phyloP scores from a whole-genome alignment of 2,329 filamentous ascomycete species.

The Pseudogymnoascus sp. region DNA sequence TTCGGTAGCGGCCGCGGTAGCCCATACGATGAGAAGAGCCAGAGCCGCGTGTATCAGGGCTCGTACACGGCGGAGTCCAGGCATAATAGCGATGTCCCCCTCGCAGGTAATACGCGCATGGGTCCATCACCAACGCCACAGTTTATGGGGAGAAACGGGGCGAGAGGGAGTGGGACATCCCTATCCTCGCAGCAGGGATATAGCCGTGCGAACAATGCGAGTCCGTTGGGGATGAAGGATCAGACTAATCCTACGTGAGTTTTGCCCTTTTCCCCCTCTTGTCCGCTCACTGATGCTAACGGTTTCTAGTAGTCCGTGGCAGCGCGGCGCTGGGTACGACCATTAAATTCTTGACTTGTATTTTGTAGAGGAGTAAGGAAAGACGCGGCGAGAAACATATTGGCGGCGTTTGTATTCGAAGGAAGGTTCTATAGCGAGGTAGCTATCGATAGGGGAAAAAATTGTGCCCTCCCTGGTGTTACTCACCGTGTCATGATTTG shows the following conservation, averaged over 20 bases:
- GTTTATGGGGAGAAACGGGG: constrained; percentile 19
- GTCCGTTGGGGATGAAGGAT: neutral
- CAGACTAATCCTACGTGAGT: constrained; percentile 34
- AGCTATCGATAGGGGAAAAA: neutral
- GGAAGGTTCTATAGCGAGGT: neutral
- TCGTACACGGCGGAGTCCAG: constrained; percentile 21
- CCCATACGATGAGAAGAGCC: constrained; percentile 20
- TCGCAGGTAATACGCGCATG: constrained; percentile 18
- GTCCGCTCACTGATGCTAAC: constrained; percentile 20
- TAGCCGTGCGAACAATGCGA: constrained; percentile 34
- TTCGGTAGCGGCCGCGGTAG: constrained; percentile 34
- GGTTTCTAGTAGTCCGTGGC: constrained; percentile 41
- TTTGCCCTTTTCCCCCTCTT: neutral
- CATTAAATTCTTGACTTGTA: constrained; percentile 27
- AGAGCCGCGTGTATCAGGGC: constrained; percentile 19
- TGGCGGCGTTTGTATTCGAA: neutral
- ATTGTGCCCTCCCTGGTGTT: neutral
- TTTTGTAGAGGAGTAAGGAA: neutral
- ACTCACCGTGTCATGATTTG: neutral
- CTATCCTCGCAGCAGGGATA: constrained; percentile 27
- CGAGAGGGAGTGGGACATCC: constrained; percentile 22
- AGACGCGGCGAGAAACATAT: neutral
- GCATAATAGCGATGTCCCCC: constrained; percentile 16
- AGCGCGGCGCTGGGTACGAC: constrained; percentile 50
- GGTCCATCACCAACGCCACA: constrained; percentile 13